Conservation (phyloP, 352 stramenopile genomes). For the Peronospora destructor region DNA sequence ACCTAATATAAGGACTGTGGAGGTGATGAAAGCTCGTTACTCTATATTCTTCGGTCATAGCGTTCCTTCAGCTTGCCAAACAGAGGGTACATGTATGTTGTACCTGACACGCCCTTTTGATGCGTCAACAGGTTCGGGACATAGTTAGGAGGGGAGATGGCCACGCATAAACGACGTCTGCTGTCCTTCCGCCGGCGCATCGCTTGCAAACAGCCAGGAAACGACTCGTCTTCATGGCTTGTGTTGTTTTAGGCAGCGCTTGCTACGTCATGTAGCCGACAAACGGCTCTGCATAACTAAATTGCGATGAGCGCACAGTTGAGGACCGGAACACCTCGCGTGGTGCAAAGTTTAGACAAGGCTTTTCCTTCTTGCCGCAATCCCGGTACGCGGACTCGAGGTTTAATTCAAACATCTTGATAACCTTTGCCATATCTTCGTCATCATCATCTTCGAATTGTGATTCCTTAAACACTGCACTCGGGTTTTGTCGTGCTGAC, state of each 20-base stretch:
- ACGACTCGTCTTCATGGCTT: conserved; percentile 4
- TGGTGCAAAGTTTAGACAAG: conserved; percentile 56
- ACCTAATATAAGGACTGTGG: too few species aligned
- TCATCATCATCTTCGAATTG: conserved; percentile 79
- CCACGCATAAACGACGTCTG: conserved; percentile 13
- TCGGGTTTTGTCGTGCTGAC: conserved; percentile 61
- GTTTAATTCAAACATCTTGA: conserved; percentile 71
- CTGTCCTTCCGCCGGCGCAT: conserved; percentile 2
- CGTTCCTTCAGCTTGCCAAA: too few species aligned
- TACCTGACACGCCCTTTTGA: too few species aligned
- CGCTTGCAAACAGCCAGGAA: conserved; percentile 3
- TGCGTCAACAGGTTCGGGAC: neutral
- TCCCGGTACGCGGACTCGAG: conserved; percentile 69
- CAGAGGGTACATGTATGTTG: too few species aligned
- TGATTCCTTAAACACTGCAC: conserved; percentile 72
- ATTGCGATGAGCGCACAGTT: conserved; percentile 26
- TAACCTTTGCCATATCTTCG: conserved; percentile 63
- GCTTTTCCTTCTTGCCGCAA: conserved; percentile 50
- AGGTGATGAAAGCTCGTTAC: too few species aligned
- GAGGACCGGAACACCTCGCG: conserved; percentile 71
- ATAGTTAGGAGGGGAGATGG: conserved; percentile 21
- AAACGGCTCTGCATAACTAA: conserved; percentile 24
- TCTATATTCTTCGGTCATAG: too few species aligned
- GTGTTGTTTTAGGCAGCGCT: conserved; percentile 5
- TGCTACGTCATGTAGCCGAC: conserved; percentile 25